Evolutionary conservation across 106 monocot genomes (phyloP), one percentile per base, ranked within the genome.

Genomic region (Platanthera zijinensis): DNA sequence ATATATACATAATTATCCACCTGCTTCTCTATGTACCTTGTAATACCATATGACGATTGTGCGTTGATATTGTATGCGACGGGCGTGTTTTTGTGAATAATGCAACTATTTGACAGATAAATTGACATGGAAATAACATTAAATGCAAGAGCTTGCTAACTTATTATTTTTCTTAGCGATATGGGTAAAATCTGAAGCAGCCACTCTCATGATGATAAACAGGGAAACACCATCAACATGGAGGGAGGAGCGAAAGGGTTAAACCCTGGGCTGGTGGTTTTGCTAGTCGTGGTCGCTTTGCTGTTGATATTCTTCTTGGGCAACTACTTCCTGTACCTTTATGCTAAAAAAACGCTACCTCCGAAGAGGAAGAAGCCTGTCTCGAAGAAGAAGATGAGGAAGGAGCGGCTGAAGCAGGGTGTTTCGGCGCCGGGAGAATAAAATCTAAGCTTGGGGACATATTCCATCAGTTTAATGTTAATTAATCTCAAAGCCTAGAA

Each of bases 331-430:
- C 52, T 77, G 12, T 77, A 77, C 14, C 7, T 51, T 4, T 77
- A 77, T 69, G 77, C 77, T 14, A 52, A 77, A 32, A 77, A 69
- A 69, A 53, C 52, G 8, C 69, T 69, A 15, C 77, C 77, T 0
- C 52, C 32, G 8, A 77, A 53, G 69, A 77, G 52, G 59, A 77
- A 77, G 77, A 77, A 77, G 19, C 77, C 77, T 21, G 17, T 77
- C 25, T 77, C 77, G 5, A 77, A 69, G 52, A 77, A 77, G 77
- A 77, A 77, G 77, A 69, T 69, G 69, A 77, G 51, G 69, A 77
- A 19, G 51, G 77, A 77, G 39, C 69, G 52, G 68, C 77, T 77
- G 0, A 77, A 69, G 52, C 68, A 53, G 48, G 77, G 77, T 8
- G 77, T 77, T 61, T 77, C 77, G 15, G 68, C 77, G 39, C 52